phyloP scores from a whole-genome alignment of 2,329 filamentous ascomycete genomes.

The Shiraia sp. region DNA sequence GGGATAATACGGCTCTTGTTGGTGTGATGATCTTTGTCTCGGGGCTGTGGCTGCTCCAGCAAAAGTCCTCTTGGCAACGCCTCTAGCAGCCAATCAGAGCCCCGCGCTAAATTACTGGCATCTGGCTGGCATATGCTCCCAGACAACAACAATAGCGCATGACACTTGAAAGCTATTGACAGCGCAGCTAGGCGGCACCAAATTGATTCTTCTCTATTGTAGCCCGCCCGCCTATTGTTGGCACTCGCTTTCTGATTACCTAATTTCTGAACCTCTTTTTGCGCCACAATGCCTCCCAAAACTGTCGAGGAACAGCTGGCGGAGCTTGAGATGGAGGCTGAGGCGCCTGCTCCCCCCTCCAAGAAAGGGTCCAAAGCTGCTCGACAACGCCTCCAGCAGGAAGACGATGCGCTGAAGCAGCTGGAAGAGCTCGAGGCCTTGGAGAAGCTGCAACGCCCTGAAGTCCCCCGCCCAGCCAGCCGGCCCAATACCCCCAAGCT shows the following conservation, averaged over 20 bases:
- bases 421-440: slow-evolving; percentile 71
- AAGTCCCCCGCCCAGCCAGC: slow-evolving; percentile 62
- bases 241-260: no score
- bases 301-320: slow-evolving; percentile 55
- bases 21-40: slow-evolving; percentile 44
- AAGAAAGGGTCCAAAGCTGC: slow-evolving; percentile 54
- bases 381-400: slow-evolving; percentile 44
- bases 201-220: no score
- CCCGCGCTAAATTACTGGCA: slow-evolving; percentile 26
- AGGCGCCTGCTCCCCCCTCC: slow-evolving; percentile 36
- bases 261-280: no score
- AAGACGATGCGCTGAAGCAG: slow-evolving; percentile 82
- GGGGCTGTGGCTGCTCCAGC: slow-evolving; percentile 38
- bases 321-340: slow-evolving; percentile 43
- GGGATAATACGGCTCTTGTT: slow-evolving; percentile 17
- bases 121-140: slow-evolving; percentile 21
- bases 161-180: no score
- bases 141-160: slow-evolving; percentile 14
- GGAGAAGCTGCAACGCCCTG: slow-evolving; percentile 53
- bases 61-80: slow-evolving; percentile 32
- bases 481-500: slow-evolving; percentile 82
- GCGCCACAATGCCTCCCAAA: slow-evolving; percentile 40
- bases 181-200: slow-evolving; percentile 6
- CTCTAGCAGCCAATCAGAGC: slow-evolving; percentile 25
- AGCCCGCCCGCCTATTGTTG: no score